Evolutionary conservation across 129 eudicot genomes (phyloP).

Genomic region (Centrapalus pauciflorus): DNA sequence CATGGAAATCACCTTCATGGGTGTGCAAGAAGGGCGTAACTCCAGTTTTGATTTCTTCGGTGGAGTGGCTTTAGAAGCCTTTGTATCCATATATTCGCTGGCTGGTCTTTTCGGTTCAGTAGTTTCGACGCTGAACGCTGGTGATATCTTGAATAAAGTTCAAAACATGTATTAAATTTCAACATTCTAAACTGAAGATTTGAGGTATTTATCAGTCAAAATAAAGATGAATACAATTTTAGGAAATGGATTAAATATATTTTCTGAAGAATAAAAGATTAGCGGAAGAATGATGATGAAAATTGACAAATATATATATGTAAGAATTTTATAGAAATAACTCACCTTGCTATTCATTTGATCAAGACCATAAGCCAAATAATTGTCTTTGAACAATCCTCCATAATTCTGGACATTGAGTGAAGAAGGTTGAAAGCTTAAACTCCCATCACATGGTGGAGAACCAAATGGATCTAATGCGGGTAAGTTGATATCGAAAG

Average conservation of each 20-base stretch:
- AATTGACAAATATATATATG: not conserved
- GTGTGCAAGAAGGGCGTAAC: slow-evolving; percentile 74
- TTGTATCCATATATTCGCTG: slow-evolving; percentile 37
- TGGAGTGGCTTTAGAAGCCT: slow-evolving; percentile 29
- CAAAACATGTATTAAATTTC: slow-evolving; percentile 8
- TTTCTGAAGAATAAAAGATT: not conserved
- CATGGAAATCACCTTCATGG: slow-evolving; percentile 48
- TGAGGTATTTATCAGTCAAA: slow-evolving; percentile 1
- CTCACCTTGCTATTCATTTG: slow-evolving; percentile 45
- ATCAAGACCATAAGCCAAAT: slow-evolving; percentile 31
- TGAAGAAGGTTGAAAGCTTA: slow-evolving; percentile 21
- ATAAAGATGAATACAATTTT: not conserved
- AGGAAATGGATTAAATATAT: not conserved
- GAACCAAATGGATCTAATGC: slow-evolving; percentile 53
- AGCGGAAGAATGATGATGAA: not conserved
- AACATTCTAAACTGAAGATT: slow-evolving; percentile 2
- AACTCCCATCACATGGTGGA: slow-evolving; percentile 40
- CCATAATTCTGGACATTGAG: slow-evolving; percentile 25
- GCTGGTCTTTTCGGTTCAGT: slow-evolving; percentile 44
- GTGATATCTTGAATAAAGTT: slow-evolving; percentile 32
- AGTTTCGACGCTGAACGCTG: slow-evolving; percentile 33
- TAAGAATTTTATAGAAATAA: no score
- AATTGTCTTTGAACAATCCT: slow-evolving; percentile 18
- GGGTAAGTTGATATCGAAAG: slow-evolving; percentile 51
- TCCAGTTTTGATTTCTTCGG: slow-evolving; percentile 56